Conservation (phyloP, 2,329 filamentous ascomycete genomes). For the Colletotrichum sublineola region DNA sequence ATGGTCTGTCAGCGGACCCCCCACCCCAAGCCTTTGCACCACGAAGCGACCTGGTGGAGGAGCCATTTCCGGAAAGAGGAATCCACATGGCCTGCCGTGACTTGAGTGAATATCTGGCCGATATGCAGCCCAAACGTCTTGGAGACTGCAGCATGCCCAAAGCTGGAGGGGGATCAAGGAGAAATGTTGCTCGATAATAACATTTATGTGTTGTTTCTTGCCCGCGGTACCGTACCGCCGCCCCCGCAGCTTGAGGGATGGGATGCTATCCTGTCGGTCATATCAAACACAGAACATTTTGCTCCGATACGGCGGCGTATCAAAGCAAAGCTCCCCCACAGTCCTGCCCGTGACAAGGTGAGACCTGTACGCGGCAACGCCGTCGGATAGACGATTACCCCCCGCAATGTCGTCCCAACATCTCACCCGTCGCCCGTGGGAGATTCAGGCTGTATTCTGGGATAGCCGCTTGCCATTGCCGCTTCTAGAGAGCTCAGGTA, state of each 20-base stretch:
- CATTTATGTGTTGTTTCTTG: neutral
- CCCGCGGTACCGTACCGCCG: neutral
- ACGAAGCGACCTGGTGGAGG: slow-evolving; percentile 34
- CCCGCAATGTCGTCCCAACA: slow-evolving; percentile 34
- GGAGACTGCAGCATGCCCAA: slow-evolving; percentile 34
- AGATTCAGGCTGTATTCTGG: slow-evolving; percentile 27
- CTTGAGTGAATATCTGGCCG: slow-evolving; percentile 36
- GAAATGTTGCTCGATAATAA: slow-evolving; percentile 7
- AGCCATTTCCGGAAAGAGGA: slow-evolving; percentile 29
- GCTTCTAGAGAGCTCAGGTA: slow-evolving; percentile 35
- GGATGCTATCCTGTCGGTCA: slow-evolving; percentile 33
- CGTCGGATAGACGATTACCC: slow-evolving; percentile 35
- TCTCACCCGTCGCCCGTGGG: slow-evolving; percentile 11
- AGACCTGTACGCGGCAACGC: slow-evolving; percentile 26
- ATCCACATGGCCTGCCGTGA: slow-evolving; percentile 35
- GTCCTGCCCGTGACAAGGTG: slow-evolving; percentile 30
- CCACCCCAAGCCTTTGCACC: slow-evolving; percentile 31
- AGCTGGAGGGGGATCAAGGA: slow-evolving; percentile 15
- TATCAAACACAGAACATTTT: slow-evolving; percentile 34
- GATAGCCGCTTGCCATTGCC: slow-evolving; percentile 38
- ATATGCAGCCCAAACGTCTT: slow-evolving; percentile 42
- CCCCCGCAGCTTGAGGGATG: neutral
- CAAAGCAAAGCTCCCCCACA: slow-evolving; percentile 32
- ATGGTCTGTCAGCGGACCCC: slow-evolving; percentile 34
- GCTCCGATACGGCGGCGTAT: slow-evolving; percentile 36